Percentiles rank a stretch among this genome's conserved stretches.
Evolutionary conservation across 495 filamentous ascomycete species (phyloP).

Genomic region (Podospora pseudocomata): DNA sequence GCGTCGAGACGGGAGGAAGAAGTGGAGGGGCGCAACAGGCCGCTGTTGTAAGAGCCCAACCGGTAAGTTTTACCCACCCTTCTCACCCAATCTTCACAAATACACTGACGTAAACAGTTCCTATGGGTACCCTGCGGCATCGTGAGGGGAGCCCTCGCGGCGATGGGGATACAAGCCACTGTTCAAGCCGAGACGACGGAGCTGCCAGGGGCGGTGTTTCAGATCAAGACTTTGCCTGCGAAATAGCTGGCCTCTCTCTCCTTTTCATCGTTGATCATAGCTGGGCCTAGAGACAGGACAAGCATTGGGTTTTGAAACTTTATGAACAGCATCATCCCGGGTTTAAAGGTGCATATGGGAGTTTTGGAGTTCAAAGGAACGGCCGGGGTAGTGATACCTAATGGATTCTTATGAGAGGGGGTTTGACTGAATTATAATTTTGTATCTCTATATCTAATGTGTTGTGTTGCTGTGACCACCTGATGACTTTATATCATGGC

Average conservation of each 20-base stretch:
- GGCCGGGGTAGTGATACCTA: too few relatives aligned
- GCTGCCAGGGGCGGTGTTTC: constrained; percentile 85
- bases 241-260: constrained; percentile 33
- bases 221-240: constrained; percentile 78
- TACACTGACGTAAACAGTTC: constrained; percentile 52
- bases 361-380: too few relatives aligned
- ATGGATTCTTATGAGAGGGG: too few relatives aligned
- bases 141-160: constrained; percentile 81
- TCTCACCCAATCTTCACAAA: background rate
- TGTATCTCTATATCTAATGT: too few relatives aligned
- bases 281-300: too few relatives aligned
- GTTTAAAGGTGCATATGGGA: too few relatives aligned
- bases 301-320: too few relatives aligned
- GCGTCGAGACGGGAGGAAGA: constrained; percentile 60
- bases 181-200: constrained; percentile 86
- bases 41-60: constrained; percentile 64
- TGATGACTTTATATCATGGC: too few relatives aligned
- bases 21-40: constrained; percentile 43
- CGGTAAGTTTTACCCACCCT: constrained; percentile 52
- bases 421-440: too few relatives aligned
- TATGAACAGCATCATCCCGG: too few relatives aligned
- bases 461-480: too few relatives aligned
- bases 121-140: constrained; percentile 93
- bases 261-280: background rate
- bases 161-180: constrained; percentile 83